phyloP scores from a whole-genome alignment of 176 grass and related monocot species.

The Triticum urartu region DNA sequence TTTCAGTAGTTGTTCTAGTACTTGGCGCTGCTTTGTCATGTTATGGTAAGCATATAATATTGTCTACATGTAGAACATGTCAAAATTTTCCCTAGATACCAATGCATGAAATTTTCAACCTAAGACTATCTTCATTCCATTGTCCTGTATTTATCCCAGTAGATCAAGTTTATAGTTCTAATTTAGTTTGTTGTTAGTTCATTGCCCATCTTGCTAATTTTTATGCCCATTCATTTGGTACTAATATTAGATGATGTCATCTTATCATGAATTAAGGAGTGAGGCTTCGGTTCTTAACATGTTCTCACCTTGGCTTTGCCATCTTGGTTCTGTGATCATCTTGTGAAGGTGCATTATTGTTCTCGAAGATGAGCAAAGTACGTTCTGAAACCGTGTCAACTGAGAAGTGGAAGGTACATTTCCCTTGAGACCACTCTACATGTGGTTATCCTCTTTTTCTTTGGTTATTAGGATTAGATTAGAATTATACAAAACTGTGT shows the following conservation, averaged over 20 bases:
- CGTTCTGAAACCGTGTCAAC: constrained; percentile 89
- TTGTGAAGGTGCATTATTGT: constrained; percentile 73
- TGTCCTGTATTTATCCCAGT: constrained; percentile 10
- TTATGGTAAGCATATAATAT: constrained; percentile 70
- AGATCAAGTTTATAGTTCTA: constrained; percentile 17
- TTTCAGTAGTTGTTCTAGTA: constrained; percentile 81
- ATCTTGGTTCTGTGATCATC: constrained; percentile 33
- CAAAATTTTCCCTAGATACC: constrained; percentile 12
- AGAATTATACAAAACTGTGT: background rate
- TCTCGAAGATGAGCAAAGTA: constrained; percentile 97
- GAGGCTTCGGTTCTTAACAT: background rate
- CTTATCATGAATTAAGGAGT: background rate
- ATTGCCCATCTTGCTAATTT: constrained; percentile 6
- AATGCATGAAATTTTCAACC: background rate
- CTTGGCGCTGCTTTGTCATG: constrained; percentile 75
- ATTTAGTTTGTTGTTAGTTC: constrained; percentile 15
- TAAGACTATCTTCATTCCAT: constrained; percentile 15
- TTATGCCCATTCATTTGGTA: background rate
- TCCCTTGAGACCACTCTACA: constrained; percentile 14
- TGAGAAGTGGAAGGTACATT: constrained; percentile 97
- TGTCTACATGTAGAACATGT: background rate
- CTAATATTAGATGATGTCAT: constrained; percentile 22
- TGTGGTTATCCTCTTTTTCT: background rate
- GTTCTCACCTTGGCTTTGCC: constrained; percentile 3
- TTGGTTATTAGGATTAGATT: background rate